phyloP scores from a whole-genome alignment of 75 land plant genomes.

The Selaginella tamariscina region DNA sequence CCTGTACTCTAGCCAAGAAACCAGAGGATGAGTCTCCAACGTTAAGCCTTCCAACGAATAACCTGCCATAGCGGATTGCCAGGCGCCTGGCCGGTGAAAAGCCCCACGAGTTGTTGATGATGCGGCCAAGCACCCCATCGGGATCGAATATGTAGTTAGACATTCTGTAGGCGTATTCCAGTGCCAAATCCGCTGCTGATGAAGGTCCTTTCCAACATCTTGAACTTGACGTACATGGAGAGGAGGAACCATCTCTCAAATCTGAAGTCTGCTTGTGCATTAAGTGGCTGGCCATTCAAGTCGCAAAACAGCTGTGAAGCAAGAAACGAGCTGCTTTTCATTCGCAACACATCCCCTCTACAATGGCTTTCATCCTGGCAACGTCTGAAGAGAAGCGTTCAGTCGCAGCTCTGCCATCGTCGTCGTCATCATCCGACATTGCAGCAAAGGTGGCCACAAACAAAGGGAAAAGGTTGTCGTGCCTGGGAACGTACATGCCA shows the following conservation, averaged over 20 bases:
- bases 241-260: neutral
- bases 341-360: neutral
- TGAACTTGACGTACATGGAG: conserved; percentile 1
- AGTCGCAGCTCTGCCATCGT: neutral
- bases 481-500: neutral
- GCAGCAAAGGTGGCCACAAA: neutral
- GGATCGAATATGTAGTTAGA: neutral
- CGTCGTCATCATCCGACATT: neutral
- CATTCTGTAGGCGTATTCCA: neutral
- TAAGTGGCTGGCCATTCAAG: neutral
- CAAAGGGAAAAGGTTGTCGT: neutral
- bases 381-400: neutral
- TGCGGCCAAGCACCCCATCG: neutral
- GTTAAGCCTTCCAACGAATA: neutral
- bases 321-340: neutral
- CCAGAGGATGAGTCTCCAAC: neutral
- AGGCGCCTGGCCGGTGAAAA: neutral
- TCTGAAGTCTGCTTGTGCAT: neutral
- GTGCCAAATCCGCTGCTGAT: neutral
- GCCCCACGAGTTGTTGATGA: neutral
- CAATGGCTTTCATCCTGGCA: neutral
- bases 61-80: neutral
- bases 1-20: neutral
- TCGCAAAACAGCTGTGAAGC: neutral
- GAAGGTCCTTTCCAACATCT: neutral